Base-by-base conservation (phyloP, 768 basidiomycete species). In the Lyophyllum decastes region DNA sequence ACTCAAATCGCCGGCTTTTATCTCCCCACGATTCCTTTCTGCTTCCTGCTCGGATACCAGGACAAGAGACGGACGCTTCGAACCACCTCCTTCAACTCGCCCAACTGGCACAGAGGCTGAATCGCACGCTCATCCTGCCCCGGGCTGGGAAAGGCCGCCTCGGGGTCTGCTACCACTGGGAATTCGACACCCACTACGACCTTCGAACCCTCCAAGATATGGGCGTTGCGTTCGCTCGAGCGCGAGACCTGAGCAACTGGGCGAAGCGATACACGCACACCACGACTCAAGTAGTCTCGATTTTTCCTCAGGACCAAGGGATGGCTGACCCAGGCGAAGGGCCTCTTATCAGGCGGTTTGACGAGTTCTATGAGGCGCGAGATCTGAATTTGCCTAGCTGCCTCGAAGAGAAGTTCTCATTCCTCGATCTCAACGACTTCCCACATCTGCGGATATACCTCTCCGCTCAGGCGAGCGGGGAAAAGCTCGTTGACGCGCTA, bases 11-110 rank as follows among this genome's bases (percentile, higher is more conserved):
- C 22, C 4, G 22, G 25, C 40, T 4, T 2, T 52, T 11, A 5
- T 22, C 17, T 27, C 7, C 21, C 9, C 48, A 72, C 0, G 82
- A 81, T 53, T 75, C 76, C 6, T 81, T 82, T 62, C 74, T 86
- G 45, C 70, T 85, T 40, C 80, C 81, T 0, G 65, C 79, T 11
- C 76, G 78, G 4, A 71, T 86, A 25, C 73, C 74, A 17, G 86
- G 86, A 68, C 84, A 84, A 59, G 84, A 86, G 62, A 83, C 83
- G 27, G 84, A 83, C 59, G 82, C 83, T 0, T 77, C 82, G 19
- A 65, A 78, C 8, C 86, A 87, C 68, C 68, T 88, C n/a, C 63
- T 72, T 26, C 82, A 87, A 61, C 69, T 87, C 55, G 62, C 76
- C 0, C 68, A 71, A 3, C 79, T 87, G n/a, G 81, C 85, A 0